Percentiles rank a stretch among this genome's conserved stretches.
These are phyloP conservation scores for Tieghemostelium lacteum DNA, from an alignment of 78 protist genomes.

Conservation along the genomic window DNA sequence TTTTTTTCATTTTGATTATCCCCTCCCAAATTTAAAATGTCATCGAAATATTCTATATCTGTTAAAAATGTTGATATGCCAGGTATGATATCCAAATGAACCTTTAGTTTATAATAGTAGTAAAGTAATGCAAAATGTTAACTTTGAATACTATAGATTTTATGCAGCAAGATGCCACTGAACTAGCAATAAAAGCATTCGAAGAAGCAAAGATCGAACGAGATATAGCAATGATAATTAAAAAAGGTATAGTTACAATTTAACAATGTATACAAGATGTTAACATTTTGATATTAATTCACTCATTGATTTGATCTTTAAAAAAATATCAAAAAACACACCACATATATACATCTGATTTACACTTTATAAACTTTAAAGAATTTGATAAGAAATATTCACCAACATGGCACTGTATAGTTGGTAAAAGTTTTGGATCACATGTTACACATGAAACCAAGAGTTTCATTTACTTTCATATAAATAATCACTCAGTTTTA, in stretches of 20 bases:
- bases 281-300: background rate
- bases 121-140: background rate
- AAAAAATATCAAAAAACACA: background rate
- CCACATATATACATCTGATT: background rate
- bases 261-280: background rate
- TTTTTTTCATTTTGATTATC: background rate
- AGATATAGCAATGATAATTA: slow-evolving; percentile 98
- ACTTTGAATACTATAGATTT: slow-evolving; percentile 24
- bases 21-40: background rate
- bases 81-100: slow-evolving; percentile 25
- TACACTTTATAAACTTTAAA: background rate
- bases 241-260: slow-evolving; percentile 91
- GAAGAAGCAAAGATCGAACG: slow-evolving; percentile 97
- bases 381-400: slow-evolving; percentile 98
- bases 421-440: slow-evolving; percentile 99
- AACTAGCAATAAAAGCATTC: slow-evolving; percentile 79
- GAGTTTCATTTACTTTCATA: slow-evolving; percentile 98
- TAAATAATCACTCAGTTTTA: slow-evolving; percentile 94
- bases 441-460: slow-evolving; percentile 99
- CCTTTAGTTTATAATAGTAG: background rate
- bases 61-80: slow-evolving; percentile 78
- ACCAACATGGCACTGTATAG: slow-evolving; percentile 99
- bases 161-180: slow-evolving; percentile 98
- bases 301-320: background rate
- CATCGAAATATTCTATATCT: background rate